Evolutionary conservation across 164 flowering plant genomes (phyloP).

Genomic region (Tetracentron sinense): DNA sequence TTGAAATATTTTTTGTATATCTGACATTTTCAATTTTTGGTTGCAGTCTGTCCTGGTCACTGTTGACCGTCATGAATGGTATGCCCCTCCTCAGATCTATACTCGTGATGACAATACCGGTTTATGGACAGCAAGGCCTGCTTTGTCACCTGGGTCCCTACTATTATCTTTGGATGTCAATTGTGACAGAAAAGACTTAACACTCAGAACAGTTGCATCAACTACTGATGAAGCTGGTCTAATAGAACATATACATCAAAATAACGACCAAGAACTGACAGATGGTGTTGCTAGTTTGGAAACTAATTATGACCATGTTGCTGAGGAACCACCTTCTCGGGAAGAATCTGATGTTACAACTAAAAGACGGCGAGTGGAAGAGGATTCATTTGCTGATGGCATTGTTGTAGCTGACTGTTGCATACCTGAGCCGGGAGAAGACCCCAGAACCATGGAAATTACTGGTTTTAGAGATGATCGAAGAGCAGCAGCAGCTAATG

Average conservation of each 20-base stretch:
- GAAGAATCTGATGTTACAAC: constrained; percentile 43
- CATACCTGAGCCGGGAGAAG: constrained; percentile 42
- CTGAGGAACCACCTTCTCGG: constrained; percentile 30
- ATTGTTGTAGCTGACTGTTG: constrained; percentile 34
- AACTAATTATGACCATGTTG: constrained; percentile 40
- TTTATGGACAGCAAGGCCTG: constrained; percentile 68
- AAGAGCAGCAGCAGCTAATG: constrained; percentile 53
- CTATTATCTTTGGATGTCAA: constrained; percentile 25
- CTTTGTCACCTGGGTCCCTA: constrained; percentile 39
- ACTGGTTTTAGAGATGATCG: constrained; percentile 36
- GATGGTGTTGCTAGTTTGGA: constrained; percentile 57
- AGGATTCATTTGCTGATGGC: constrained; percentile 51
- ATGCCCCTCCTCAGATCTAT: constrained; percentile 82
- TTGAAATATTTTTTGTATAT: background rate
- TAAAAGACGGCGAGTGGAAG: constrained; percentile 58
- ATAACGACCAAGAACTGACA: constrained; percentile 30
- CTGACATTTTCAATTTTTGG: constrained; percentile 7
- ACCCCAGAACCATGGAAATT: constrained; percentile 29
- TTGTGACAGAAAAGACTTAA: constrained; percentile 18
- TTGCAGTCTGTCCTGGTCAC: constrained; percentile 94
- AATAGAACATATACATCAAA: constrained; percentile 34
- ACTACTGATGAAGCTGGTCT: constrained; percentile 24
- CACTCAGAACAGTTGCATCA: constrained; percentile 18
- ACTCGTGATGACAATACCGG: constrained; percentile 85
- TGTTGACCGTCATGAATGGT: constrained; percentile 95